phyloP scores from a whole-genome alignment of 179 eudicot genomes.

The Carnegiea gigantea region DNA sequence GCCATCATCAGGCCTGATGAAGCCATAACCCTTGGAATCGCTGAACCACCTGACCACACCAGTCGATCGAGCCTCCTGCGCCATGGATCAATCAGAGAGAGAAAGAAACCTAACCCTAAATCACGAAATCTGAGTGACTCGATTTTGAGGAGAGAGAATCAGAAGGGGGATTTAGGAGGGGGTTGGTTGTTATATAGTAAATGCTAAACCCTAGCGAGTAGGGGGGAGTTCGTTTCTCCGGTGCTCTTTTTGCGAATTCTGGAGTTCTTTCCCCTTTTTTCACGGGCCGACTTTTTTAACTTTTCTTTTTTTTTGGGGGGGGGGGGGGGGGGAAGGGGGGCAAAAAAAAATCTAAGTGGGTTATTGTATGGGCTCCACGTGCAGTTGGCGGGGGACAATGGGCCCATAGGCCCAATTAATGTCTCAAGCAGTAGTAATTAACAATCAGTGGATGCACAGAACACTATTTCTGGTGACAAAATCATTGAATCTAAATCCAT shows the following conservation, averaged over 20 bases:
- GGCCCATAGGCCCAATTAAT: neutral
- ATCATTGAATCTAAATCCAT: neutral
- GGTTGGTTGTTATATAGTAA: neutral
- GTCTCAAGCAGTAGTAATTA: neutral
- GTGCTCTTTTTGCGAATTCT: neutral
- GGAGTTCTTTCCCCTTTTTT: neutral
- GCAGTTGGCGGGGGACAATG: neutral
- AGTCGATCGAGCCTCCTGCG: constrained; percentile 36
- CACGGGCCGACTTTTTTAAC: neutral
- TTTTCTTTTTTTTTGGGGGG: neutral
- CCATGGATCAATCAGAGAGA: constrained; percentile 35
- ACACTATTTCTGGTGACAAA: neutral
- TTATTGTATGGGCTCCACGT: neutral
- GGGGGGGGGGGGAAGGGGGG: too few relatives aligned
- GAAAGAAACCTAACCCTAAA: constrained; percentile 15
- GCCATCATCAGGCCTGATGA: constrained; percentile 56
- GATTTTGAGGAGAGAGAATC: neutral
- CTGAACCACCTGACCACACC: constrained; percentile 57
- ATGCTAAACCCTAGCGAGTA: constrained; percentile 16
- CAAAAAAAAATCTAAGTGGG: too few relatives aligned
- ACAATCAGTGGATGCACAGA: too few relatives aligned
- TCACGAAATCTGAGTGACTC: neutral
- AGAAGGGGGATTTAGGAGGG: neutral
- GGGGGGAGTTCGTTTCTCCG: neutral
- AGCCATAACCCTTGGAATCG: constrained; percentile 66